Conservation (phyloP, 2,329 filamentous ascomycete species). For the Cercospora janseana region DNA sequence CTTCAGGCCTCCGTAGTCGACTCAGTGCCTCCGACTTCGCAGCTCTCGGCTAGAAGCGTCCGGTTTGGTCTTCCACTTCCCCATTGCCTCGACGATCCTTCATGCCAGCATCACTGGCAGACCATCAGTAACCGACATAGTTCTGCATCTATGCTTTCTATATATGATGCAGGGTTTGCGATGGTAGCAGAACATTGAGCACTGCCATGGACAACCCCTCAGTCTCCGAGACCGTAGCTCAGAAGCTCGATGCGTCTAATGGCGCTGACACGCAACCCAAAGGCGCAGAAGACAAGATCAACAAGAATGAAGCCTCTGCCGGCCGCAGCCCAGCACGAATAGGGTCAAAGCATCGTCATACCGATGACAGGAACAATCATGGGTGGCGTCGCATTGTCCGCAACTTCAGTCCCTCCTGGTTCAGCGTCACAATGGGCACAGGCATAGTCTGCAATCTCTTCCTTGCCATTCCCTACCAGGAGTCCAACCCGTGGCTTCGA, state of each 20-base stretch:
- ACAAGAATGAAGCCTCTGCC: too few species aligned
- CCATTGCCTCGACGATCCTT: too few species aligned
- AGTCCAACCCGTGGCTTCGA: constrained; percentile 55
- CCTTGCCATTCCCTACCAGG: constrained; percentile 60
- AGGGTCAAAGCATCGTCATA: background rate
- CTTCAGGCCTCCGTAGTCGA: too few species aligned
- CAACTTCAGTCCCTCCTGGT: constrained; percentile 36
- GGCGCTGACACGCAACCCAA: background rate
- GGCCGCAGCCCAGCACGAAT: background rate
- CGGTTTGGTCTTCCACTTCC: too few species aligned
- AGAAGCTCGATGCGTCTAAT: constrained; percentile 11
- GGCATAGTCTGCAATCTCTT: constrained; percentile 65
- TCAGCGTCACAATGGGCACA: constrained; percentile 56
- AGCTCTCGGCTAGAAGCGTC: too few species aligned
- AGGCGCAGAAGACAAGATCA: background rate
- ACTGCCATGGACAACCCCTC: constrained; percentile 12
- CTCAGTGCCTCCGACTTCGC: too few species aligned
- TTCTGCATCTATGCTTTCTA: background rate
- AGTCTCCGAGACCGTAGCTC: constrained; percentile 1
- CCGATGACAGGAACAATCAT: constrained; percentile 17
- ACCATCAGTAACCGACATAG: too few species aligned
- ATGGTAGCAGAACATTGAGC: background rate
- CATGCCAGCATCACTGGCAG: too few species aligned
- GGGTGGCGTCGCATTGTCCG: constrained; percentile 33
- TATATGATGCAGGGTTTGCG: too few species aligned